These are phyloP conservation scores for Purpureocillium takamizusanense DNA, from an alignment of 2,329 filamentous ascomycete genomes.

Conservation along the genomic window DNA sequence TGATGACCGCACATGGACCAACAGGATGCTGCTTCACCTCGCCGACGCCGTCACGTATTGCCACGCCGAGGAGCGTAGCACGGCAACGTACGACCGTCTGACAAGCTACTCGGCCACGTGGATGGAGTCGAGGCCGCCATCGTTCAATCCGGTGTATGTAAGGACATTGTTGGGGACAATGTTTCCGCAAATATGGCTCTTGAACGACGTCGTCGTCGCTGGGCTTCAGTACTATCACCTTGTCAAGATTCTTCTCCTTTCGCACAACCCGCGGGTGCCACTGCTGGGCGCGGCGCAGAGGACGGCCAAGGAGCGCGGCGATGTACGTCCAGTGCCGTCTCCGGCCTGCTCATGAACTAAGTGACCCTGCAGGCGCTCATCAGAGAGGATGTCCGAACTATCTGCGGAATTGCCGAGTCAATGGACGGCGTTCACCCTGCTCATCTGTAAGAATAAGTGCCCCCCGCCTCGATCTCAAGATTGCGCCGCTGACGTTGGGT, in stretches of 20 bases:
- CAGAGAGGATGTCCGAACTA: constrained; percentile 13
- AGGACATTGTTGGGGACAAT: constrained; percentile 1
- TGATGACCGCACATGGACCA: constrained; percentile 12
- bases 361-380: constrained; percentile 8
- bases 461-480: no score
- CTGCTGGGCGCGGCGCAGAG: constrained; percentile 11
- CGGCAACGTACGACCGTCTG: constrained; percentile 10
- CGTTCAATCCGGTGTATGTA: constrained; percentile 15
- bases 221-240: constrained; percentile 19
- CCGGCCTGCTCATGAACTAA: neutral
- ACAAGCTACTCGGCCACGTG: constrained; percentile 12
- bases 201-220: constrained; percentile 13
- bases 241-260: constrained; percentile 14
- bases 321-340: constrained; percentile 1
- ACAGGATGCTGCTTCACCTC: constrained; percentile 14
- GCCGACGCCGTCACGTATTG: constrained; percentile 15
- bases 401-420: constrained; percentile 16
- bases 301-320: neutral
- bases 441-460: constrained; percentile 14
- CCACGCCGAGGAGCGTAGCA: constrained; percentile 11
- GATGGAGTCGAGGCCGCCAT: constrained; percentile 13
- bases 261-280: constrained; percentile 15
- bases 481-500: no score
- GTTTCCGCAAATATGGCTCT: constrained; percentile 15
- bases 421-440: constrained; percentile 11